Evolutionary conservation across 176 grass and related monocot genomes (phyloP).

Genomic region (Guadua angustifolia): DNA sequence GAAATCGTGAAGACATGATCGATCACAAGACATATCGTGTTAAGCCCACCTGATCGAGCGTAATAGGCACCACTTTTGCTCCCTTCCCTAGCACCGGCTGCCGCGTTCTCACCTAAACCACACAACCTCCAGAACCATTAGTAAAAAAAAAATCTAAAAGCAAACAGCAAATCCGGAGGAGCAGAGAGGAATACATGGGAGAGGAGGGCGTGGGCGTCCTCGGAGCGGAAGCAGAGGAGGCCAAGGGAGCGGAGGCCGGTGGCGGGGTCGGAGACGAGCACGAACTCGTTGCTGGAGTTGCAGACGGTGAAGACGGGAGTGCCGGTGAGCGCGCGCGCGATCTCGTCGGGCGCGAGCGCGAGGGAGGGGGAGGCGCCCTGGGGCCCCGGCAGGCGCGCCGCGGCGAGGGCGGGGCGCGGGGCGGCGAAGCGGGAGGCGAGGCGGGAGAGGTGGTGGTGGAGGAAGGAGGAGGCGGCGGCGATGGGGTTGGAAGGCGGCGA

Average conservation of each 20-base stretch:
- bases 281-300: constrained; percentile 91
- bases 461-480: constrained; percentile 61
- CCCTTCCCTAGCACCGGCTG: constrained; percentile 80
- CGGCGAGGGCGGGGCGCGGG: constrained; percentile 43
- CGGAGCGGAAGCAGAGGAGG: constrained; percentile 81
- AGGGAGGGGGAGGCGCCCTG: constrained; percentile 55
- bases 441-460: constrained; percentile 59
- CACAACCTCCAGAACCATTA: constrained; percentile 25
- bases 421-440: constrained; percentile 54
- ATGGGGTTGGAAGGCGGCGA: constrained; percentile 47
- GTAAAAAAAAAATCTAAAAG: constrained; percentile 32
- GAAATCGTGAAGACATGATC: background rate
- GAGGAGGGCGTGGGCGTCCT: constrained; percentile 79
- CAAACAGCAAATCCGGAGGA: background rate
- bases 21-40: constrained; percentile 3
- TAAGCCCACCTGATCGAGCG: constrained; percentile 86
- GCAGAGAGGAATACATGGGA: constrained; percentile 56
- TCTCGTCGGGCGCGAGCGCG: constrained; percentile 64
- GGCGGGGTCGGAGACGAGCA: constrained; percentile 85
- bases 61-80: constrained; percentile 87
- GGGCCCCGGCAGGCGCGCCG: background rate
- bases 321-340: constrained; percentile 72
- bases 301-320: constrained; percentile 88
- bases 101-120: constrained; percentile 66
- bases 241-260: constrained; percentile 79